Evolutionary conservation across 306 rosid species (phyloP).

Genomic region (Gillenia trifoliata): DNA sequence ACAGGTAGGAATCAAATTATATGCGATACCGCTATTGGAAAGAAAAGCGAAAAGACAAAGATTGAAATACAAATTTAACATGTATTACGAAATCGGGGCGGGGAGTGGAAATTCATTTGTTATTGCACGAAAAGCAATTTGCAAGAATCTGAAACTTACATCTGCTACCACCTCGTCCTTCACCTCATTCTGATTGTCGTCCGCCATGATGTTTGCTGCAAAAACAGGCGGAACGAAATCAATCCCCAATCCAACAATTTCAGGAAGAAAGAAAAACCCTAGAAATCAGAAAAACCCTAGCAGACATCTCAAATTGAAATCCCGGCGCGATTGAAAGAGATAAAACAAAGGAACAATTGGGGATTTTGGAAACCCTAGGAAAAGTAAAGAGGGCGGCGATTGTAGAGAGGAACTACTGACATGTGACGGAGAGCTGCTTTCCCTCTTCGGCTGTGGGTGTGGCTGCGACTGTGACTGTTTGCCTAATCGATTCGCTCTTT

Average conservation of each 20-base stretch:
- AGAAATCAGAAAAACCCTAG: background rate
- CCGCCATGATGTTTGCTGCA: conserved; percentile 67
- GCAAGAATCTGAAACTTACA: conserved; percentile 30
- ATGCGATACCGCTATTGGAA: background rate
- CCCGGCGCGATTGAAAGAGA: background rate
- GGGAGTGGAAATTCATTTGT: background rate
- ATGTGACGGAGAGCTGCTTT: background rate
- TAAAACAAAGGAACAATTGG: background rate
- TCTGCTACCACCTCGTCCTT: conserved; percentile 66
- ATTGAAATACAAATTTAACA: background rate
- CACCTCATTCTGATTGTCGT: conserved; percentile 45
- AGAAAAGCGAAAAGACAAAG: background rate
- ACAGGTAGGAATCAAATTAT: background rate
- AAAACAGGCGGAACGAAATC: background rate
- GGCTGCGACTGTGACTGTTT: background rate
- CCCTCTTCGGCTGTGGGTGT: background rate
- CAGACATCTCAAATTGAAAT: background rate
- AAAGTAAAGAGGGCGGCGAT: background rate
- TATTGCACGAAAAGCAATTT: background rate
- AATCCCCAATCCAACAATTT: background rate
- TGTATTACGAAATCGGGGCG: background rate
- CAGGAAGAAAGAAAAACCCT: background rate
- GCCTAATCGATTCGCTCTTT: background rate
- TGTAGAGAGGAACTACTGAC: background rate
- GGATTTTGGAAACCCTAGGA: background rate